Evolutionary conservation across 2,329 filamentous ascomycete species (phyloP), one percentile per base, ranked within the genome.

Genomic region (Juglanconis oblonga): DNA sequence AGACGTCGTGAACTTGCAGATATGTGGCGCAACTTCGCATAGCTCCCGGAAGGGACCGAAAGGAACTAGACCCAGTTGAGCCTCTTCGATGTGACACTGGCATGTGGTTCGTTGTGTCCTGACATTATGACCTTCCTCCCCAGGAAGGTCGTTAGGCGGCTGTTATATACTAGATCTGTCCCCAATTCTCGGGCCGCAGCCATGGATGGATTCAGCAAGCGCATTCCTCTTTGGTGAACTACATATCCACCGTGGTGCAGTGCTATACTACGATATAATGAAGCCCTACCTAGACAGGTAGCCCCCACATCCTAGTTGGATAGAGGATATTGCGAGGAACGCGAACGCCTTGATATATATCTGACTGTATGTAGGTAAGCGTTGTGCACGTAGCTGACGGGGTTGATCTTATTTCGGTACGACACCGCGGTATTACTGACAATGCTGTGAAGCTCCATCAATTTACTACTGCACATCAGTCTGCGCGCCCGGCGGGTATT

Each of bases 131-230:
- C 57, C 57, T 59, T 59, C 51, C 57, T 55, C 51, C 57, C 51
- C 57, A 40, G 57, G 57, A 59, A 59, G 51, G 57, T 59, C 45
- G 33, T 49, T 44, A 49, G 35, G 42, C 42, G 51, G 57, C 44
- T 44, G 24, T 17, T 52, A 1, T 57, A 24, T 24, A 24, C 24
- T 10, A 48, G 45, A 48, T 48, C 45, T 48, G 7, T 31, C 9
- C 24, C 8, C 24, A 31, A 48, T 29, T 48, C 24, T 31, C 45
- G 45, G 45, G 45, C 45, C 45, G 45, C 45, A 45, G 14, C 17
- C 44, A 45, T 17, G 44, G 44, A 45, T 17, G 44, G 44, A 24
- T 45, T 17, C 38, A 24, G 31, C 14, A 24, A 11, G 11, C 45
- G 9, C 17, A 48, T 48, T 13, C 45, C 24, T 31, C 44, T 17